Evolutionary conservation across 495 filamentous ascomycete species (phyloP), one percentile per base, ranked within the genome.

Genomic region (Neurospora tetrasperma): DNA sequence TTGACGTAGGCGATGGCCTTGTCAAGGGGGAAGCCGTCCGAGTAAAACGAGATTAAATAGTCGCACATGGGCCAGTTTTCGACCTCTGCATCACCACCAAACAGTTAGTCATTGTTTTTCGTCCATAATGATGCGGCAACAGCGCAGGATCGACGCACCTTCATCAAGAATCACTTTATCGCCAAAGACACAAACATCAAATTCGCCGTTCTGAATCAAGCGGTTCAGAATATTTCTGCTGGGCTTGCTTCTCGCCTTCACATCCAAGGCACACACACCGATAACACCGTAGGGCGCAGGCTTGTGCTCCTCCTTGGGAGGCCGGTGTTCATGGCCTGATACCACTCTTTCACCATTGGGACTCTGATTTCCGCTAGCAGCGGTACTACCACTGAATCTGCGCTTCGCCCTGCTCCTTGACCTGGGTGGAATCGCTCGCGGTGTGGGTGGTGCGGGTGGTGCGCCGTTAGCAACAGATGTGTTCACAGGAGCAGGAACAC

Each of bases 101-200:
- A 27, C 16, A 39, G 76, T 82, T 74, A 80, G 77, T 69, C 16
- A 71, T 14, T 42, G 40, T 39, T 23, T 39, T 23, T 46, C 38
- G 38, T 40, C 43, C 73, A 44, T 42, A 69, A 27, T 35, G 39
- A 6, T 44, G 2, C 8, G 73, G 54, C 12, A 46, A 54, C 31
- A 48, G 18, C 42, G 38, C 62, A 69, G 16, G 35, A 43, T 3
- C 35, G 40, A 86, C 78, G 88, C 84, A 83, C 89, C 89, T 86
- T 99, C 96, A 75, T 99, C 96, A 66, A 98, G 84, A 74, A 99
- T 98, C 69, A 97, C 93, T 79, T 99, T 99, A 81, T 99, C 96
- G 43, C 96, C 96, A 83, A 99, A 99, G 5, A 99, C 93, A 42
- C 95, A 90, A 35, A 97, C 93, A 77, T 99, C 94, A 75, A 98